Conservation (phyloP, 1,284 basidiomycete genomes). For the Irpex sp. region DNA sequence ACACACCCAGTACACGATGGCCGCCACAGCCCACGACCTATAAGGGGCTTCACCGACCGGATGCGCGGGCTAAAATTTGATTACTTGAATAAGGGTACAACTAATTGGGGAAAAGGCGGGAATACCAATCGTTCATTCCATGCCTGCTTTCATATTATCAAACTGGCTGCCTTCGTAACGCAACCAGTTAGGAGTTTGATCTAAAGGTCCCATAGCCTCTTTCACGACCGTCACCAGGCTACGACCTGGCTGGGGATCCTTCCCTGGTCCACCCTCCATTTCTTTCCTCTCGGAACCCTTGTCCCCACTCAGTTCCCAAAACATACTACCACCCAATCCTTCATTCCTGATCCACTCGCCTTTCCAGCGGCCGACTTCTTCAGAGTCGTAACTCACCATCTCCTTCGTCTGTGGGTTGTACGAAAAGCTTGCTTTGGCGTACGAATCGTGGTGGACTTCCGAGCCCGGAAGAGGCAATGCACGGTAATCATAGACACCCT, state of each 20-base stretch:
- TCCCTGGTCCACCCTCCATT: slow-evolving; percentile 53
- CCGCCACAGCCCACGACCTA: not conserved
- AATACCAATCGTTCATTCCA: slow-evolving; percentile 29
- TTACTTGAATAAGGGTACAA: not conserved
- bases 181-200: slow-evolving; percentile 67
- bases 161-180: slow-evolving; percentile 68
- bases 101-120: not conserved
- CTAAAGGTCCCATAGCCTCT: slow-evolving; percentile 71
- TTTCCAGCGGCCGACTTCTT: slow-evolving; percentile 65
- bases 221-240: slow-evolving; percentile 70
- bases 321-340: slow-evolving; percentile 80
- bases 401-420: slow-evolving; percentile 67
- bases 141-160: slow-evolving; percentile 73
- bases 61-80: not conserved
- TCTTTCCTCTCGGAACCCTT: slow-evolving; percentile 62
- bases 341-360: slow-evolving; percentile 71
- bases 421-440: slow-evolving; percentile 65
- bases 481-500: slow-evolving; percentile 81
- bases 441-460: slow-evolving; percentile 54
- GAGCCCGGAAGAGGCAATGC: slow-evolving; percentile 71
- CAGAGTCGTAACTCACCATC: slow-evolving; percentile 80
- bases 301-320: slow-evolving; percentile 83
- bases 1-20: not conserved
- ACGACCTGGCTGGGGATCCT: slow-evolving; percentile 29
- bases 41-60: not conserved